Evolutionary conservation across 2,329 filamentous ascomycete species (phyloP), one percentile per base, ranked within the genome.

Genomic region (Huntiella bhutanensis): DNA sequence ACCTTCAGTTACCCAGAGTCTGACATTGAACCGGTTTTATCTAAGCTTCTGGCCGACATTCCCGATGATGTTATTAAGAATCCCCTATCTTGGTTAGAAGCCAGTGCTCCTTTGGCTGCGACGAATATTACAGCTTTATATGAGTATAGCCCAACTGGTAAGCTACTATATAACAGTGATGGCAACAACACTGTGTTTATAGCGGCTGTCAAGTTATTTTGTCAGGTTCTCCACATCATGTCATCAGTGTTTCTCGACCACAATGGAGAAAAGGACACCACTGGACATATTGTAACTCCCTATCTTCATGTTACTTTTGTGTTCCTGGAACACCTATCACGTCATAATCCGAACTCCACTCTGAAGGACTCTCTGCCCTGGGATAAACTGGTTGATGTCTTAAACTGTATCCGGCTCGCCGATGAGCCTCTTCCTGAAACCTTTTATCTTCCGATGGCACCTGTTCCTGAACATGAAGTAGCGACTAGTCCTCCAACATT

Each of bases 81-180:
- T 0, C 62, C 67, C 1, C 62, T 68, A 41, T 60, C 68, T 28
- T 76, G 74, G 73, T 56, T 69, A 16, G 64, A 70, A 41, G 53
- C 61, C 12, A 70, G 70, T 17, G 71, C 73, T 13, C 67, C 72
- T 39, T 69, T 80, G 42, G 39, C 22, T 72, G 67, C 80, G 2
- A 62, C 71, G 0, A 74, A 72, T 33, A 66, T 69, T 15, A 68
- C 70, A 13, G 62, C 64, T 0, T 55, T 77, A 2, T 61, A 75
- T 3, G 65, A 67, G 2, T 75, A 75, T 33, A 22, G 11, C 17
- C 10, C 13, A 1, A 28, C 13, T 10, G 22, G 34, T 3, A 45
- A 45, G 16, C 32, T 28, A 15, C 10, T 43, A 19, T 10, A 15
- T 11, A 6, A 13, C 22, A 19, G 22, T 19, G 12, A n/a, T 15